Conservation (phyloP, 2,329 filamentous ascomycete genomes). For the Pyrenochaeta sp. region DNA sequence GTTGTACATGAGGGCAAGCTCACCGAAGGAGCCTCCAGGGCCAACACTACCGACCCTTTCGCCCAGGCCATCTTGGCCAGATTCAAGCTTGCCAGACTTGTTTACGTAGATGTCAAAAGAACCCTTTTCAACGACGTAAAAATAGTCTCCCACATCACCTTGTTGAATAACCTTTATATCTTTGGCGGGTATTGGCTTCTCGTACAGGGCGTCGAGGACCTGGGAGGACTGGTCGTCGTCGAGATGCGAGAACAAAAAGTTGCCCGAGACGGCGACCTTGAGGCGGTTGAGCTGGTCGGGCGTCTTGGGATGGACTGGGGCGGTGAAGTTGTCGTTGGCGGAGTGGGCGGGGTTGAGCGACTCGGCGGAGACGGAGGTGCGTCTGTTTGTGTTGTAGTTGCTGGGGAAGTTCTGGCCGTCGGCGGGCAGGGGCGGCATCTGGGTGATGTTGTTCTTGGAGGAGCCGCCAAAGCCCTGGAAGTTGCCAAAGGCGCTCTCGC, state of each 20-base stretch:
- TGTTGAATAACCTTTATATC: conserved; percentile 91
- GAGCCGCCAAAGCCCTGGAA: conserved; percentile 45
- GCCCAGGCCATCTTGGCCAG: conserved; percentile 83
- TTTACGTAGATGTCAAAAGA: conserved; percentile 93
- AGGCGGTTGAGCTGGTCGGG: conserved; percentile 81
- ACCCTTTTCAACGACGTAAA: conserved; percentile 95
- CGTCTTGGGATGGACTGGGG: conserved; percentile 84
- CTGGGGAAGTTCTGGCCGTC: conserved; percentile 78
- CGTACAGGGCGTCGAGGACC: conserved; percentile 87
- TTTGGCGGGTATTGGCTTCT: conserved; percentile 94
- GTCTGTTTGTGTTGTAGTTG: conserved; percentile 92
- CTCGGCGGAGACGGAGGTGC: conserved; percentile 96
- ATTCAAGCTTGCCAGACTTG: conserved; percentile 74
- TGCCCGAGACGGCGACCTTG: conserved; percentile 80
- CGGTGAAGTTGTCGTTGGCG: conserved; percentile 86
- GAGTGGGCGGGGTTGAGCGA: conserved; percentile 89
- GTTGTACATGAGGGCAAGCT: conserved; percentile 98
- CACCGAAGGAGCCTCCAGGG: conserved; percentile 91
- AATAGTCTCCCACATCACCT: conserved; percentile 95
- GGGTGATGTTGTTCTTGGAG: conserved; percentile 45
- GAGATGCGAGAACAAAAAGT: conserved; percentile 93
- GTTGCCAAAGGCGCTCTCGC: conserved; percentile 51
- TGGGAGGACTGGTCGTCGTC: conserved; percentile 91
- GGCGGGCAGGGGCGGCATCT: conserved; percentile 53
- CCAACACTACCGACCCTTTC: conserved; percentile 81